Conservation (phyloP, 2,329 filamentous ascomycete genomes). For the Beauveria bassiana region DNA sequence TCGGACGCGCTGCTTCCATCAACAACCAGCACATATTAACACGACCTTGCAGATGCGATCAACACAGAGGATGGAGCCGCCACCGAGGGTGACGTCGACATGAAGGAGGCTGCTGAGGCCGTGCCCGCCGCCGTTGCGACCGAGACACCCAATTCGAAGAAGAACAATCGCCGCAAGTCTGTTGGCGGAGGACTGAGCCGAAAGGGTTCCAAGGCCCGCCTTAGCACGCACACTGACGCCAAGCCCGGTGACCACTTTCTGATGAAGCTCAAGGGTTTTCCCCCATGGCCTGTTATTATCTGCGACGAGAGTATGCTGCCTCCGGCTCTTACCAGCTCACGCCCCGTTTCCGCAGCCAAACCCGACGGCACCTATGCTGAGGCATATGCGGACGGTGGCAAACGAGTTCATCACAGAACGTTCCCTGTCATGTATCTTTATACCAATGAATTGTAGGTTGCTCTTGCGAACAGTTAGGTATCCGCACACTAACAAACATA, state of each 20-base stretch:
- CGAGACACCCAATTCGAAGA: conserved; percentile 31
- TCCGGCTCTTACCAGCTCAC: conserved; percentile 61
- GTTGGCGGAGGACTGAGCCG: conserved; percentile 64
- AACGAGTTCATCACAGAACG: conserved; percentile 74
- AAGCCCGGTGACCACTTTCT: conserved; percentile 88
- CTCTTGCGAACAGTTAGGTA: neutral
- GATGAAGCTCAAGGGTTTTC: conserved; percentile 89
- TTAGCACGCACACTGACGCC: conserved; percentile 62
- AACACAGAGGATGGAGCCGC: conserved; percentile 23
- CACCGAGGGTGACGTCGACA: conserved; percentile 48
- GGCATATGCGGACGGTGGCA: conserved; percentile 80
- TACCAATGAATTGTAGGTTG: conserved; percentile 93
- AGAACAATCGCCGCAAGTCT: conserved; percentile 63
- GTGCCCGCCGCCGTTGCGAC: conserved; percentile 22
- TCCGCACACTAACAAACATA: conserved; percentile 29
- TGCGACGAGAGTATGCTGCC: conserved; percentile 94
- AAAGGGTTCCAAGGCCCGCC: conserved; percentile 70
- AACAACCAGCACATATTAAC: neutral
- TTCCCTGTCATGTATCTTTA: conserved; percentile 93
- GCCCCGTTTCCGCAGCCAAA: conserved; percentile 77
- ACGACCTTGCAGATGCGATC: conserved; percentile 9
- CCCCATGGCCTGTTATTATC: conserved; percentile 89
- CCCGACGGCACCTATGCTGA: conserved; percentile 81
- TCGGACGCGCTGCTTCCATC: neutral
- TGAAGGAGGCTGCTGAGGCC: conserved; percentile 27